Conservation (phyloP, 192 early-diverging fungal genomes). For the Funneliformis geosporum region DNA sequence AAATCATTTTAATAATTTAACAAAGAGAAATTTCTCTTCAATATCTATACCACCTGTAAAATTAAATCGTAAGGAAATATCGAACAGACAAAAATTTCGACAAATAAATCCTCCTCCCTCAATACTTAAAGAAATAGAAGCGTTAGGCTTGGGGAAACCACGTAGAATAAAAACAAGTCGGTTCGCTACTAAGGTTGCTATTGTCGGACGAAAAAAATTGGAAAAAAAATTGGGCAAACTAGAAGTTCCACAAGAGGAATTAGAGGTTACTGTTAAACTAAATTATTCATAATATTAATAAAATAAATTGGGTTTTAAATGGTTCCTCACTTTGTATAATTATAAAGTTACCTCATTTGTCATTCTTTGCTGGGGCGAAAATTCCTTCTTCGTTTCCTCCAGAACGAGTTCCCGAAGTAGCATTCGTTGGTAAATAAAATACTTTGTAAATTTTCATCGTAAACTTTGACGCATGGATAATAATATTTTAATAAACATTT, state of each 20-base stretch:
- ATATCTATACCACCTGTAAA: not conserved
- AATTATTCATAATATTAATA: not conserved
- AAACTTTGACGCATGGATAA: not conserved
- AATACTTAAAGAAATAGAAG: constrained; percentile 16
- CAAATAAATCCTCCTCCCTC: not conserved
- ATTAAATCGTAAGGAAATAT: not conserved
- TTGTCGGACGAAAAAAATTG: constrained; percentile 14
- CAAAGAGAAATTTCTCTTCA: not conserved
- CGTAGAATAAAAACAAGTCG: not conserved
- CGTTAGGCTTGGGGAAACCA: not conserved
- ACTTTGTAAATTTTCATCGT: not conserved
- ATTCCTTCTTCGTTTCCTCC: constrained; percentile 41
- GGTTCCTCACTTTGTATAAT: not conserved
- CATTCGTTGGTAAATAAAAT: constrained; percentile 43
- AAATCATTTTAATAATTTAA: not conserved
- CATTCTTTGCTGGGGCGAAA: constrained; percentile 50
- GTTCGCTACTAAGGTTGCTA: constrained; percentile 12
- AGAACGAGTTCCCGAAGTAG: constrained; percentile 39
- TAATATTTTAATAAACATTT: not conserved
- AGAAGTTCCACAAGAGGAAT: constrained; percentile 7
- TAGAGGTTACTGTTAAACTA: constrained; percentile 14
- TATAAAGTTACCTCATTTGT: constrained; percentile 41
- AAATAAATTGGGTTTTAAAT: not conserved
- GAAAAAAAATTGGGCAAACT: constrained; percentile 2
- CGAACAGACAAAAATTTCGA: constrained; percentile 23